phyloP scores from a whole-genome alignment of 306 rosid genomes.

The Pterocarpus santalinus region DNA sequence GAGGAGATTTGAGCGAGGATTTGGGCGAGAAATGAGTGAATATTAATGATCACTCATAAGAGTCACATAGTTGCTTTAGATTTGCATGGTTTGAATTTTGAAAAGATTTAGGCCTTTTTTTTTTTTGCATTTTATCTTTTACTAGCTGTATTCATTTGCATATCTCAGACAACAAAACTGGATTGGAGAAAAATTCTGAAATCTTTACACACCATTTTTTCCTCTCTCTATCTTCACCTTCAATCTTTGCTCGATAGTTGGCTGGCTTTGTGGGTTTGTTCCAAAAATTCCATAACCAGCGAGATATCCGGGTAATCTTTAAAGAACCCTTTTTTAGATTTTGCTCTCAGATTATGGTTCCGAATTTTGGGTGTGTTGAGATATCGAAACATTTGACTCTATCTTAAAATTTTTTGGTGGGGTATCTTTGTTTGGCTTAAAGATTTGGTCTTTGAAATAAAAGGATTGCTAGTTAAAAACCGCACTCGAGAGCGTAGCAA shows the following conservation, averaged over 20 bases:
- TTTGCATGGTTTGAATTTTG: slow-evolving; percentile 63
- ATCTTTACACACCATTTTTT: slow-evolving; percentile 48
- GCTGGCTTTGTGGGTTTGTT: slow-evolving; percentile 55
- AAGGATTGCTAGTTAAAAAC: neutral
- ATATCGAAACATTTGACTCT: slow-evolving; percentile 35
- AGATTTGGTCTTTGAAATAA: slow-evolving; percentile 30
- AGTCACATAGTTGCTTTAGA: slow-evolving; percentile 52
- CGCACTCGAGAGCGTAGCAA: neutral
- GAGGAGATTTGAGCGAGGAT: slow-evolving; percentile 48
- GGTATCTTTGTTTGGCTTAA: slow-evolving; percentile 44
- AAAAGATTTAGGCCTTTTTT: slow-evolving; percentile 26
- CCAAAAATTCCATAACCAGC: slow-evolving; percentile 37
- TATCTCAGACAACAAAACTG: slow-evolving; percentile 63
- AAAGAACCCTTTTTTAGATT: slow-evolving; percentile 17
- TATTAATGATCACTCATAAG: slow-evolving; percentile 36
- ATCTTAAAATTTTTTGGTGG: slow-evolving; percentile 36
- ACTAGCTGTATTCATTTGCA: neutral
- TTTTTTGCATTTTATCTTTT: neutral
- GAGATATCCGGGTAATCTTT: slow-evolving; percentile 52
- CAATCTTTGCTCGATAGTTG: slow-evolving; percentile 48
- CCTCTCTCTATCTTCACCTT: slow-evolving; percentile 28
- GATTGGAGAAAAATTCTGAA: slow-evolving; percentile 61
- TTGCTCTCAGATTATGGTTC: slow-evolving; percentile 29
- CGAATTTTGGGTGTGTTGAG: slow-evolving; percentile 29
- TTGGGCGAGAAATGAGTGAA: slow-evolving; percentile 62